These are phyloP conservation scores for Sugiyamaella xylanicola DNA, from an alignment of 1,139 yeast genomes.

Conservation along the genomic window DNA sequence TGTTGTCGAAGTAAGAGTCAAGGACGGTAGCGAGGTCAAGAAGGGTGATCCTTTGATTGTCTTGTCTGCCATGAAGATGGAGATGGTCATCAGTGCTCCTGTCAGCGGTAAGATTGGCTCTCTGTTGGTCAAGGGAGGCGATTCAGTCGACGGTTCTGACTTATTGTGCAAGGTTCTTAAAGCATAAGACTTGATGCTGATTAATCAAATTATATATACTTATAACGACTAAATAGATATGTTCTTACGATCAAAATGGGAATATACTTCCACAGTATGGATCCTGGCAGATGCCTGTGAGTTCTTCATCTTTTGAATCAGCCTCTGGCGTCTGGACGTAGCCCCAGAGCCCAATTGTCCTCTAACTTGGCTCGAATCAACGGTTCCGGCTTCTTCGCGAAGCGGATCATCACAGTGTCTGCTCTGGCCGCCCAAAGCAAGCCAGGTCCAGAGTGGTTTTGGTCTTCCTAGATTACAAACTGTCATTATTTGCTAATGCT, in stretches of 20 bases:
- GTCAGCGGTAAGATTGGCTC: slow-evolving; percentile 81
- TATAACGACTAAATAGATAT: slow-evolving; percentile 17
- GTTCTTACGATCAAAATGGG: not conserved
- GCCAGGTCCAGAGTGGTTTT: too few relatives aligned
- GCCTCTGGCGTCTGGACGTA: too few relatives aligned
- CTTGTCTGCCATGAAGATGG: slow-evolving; percentile 99
- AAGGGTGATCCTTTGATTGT: slow-evolving; percentile 97
- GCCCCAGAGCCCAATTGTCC: too few relatives aligned
- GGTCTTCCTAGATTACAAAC: too few relatives aligned
- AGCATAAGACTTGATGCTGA: slow-evolving; percentile 21
- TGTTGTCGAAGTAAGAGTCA: slow-evolving; percentile 89
- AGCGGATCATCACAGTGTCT: too few relatives aligned
- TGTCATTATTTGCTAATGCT: slow-evolving; percentile 18
- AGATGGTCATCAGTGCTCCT: slow-evolving; percentile 96
- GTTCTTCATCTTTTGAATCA: too few relatives aligned
- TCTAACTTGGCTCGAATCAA: too few relatives aligned
- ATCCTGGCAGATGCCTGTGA: too few relatives aligned
- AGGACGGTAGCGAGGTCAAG: slow-evolving; percentile 83
- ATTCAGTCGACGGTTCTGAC: slow-evolving; percentile 92
- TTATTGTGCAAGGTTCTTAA: slow-evolving; percentile 57
- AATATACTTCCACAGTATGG: too few relatives aligned
- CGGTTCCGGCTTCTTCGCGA: too few relatives aligned
- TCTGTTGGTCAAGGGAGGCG: slow-evolving; percentile 81
- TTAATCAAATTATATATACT: slow-evolving; percentile 1
- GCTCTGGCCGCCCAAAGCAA: too few relatives aligned